These are phyloP conservation scores for Nicotiana undulata DNA, from an alignment of 257 asterid genomes.

Conservation along the genomic window DNA sequence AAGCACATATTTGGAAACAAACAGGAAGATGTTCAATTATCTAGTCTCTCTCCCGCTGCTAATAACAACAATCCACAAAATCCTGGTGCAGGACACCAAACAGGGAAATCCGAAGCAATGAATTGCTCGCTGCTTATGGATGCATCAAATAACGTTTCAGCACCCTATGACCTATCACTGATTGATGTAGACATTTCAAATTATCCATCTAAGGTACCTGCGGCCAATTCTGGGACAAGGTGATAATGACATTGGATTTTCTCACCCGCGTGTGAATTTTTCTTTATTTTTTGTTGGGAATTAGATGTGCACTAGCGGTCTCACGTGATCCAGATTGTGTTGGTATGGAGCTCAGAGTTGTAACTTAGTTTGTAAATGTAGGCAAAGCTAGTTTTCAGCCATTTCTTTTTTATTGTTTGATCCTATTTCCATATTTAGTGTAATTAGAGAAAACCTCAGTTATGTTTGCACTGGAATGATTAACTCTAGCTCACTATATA, in stretches of 20 bases:
- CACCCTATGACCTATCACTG: constrained; percentile 59
- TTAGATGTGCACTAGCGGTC: neutral
- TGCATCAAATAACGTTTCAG: constrained; percentile 34
- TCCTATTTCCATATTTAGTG: constrained; percentile 2
- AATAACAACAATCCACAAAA: constrained; percentile 26
- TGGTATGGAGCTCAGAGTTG: neutral
- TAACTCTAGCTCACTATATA: neutral
- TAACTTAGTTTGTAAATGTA: constrained; percentile 11
- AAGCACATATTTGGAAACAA: constrained; percentile 53
- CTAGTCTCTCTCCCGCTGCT: constrained; percentile 53
- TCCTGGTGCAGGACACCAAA: constrained; percentile 17
- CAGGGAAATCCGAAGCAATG: constrained; percentile 47
- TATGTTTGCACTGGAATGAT: neutral
- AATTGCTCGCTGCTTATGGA: constrained; percentile 52
- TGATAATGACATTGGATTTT: constrained; percentile 28
- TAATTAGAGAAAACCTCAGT: constrained; percentile 1
- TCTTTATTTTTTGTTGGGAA: neutral
- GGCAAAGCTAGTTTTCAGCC: constrained; percentile 5
- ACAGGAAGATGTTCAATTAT: constrained; percentile 54
- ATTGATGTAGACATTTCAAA: constrained; percentile 72
- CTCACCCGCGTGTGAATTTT: neutral
- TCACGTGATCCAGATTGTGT: neutral
- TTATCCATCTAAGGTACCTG: constrained; percentile 50
- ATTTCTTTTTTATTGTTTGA: neutral
- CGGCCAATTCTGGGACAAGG: constrained; percentile 36